Conservation (phyloP, 2,329 filamentous ascomycete species). For the Colletotrichum brevisporum region DNA sequence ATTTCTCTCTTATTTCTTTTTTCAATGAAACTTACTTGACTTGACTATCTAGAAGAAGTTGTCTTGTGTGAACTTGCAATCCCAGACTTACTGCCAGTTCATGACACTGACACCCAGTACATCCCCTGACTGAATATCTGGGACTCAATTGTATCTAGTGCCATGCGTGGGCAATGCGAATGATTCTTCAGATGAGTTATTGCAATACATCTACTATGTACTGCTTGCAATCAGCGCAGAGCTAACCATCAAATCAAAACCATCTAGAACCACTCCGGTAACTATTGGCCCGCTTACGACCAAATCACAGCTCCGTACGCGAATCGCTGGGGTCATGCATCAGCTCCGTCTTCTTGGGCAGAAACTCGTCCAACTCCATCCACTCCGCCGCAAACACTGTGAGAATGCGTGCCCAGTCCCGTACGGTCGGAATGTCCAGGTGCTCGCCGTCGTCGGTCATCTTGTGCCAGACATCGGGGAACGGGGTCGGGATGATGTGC, state of each 20-base stretch:
- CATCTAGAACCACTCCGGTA: background rate
- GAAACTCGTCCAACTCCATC: conserved; percentile 78
- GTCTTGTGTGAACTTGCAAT: too few species aligned
- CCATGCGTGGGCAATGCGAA: background rate
- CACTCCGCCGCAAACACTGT: conserved; percentile 91
- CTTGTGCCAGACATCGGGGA: conserved; percentile 89
- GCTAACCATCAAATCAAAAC: background rate
- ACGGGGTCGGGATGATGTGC: conserved; percentile 88
- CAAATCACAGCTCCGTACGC: conserved; percentile 32
- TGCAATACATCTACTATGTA: background rate
- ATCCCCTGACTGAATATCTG: too few species aligned
- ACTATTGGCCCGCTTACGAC: background rate
- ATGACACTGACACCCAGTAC: background rate
- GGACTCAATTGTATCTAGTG: too few species aligned
- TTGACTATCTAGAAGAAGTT: too few species aligned
- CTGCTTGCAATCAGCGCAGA: background rate
- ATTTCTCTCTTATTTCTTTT: background rate
- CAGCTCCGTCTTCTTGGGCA: conserved; percentile 48
- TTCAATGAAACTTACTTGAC: too few species aligned
- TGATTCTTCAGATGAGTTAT: background rate
- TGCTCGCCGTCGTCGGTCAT: conserved; percentile 87
- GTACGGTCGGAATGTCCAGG: conserved; percentile 82
- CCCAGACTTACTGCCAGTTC: too few species aligned
- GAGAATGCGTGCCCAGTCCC: conserved; percentile 90
- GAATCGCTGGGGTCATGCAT: conserved; percentile 41